Evolutionary conservation across 768 basidiomycete genomes (phyloP).

Genomic region (Piloderma croceum): DNA sequence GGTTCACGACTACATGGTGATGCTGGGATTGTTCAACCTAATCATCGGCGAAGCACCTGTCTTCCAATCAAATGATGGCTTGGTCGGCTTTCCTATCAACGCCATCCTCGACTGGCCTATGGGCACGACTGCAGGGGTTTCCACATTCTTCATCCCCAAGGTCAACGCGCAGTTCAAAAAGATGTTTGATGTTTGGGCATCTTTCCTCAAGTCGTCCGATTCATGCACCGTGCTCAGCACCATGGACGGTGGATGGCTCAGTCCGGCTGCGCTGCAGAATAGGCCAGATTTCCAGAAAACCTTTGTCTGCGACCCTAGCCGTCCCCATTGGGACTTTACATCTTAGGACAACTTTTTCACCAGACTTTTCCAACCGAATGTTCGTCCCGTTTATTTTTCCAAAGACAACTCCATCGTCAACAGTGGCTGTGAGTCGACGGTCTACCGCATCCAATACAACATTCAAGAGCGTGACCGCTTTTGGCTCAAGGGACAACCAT

Average conservation of each 20-base stretch:
- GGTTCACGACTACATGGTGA: slow-evolving; percentile 36
- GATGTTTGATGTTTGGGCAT: slow-evolving; percentile 45
- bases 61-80: slow-evolving; percentile 34
- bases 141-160: slow-evolving; percentile 33
- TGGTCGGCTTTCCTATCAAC: slow-evolving; percentile 44
- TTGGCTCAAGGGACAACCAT: slow-evolving; percentile 59
- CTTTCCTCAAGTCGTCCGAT: slow-evolving; percentile 37
- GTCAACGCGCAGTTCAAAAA: slow-evolving; percentile 45
- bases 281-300: slow-evolving; percentile 29
- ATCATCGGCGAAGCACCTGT: slow-evolving; percentile 38
- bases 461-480: slow-evolving; percentile 42
- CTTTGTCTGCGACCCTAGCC: slow-evolving; percentile 36
- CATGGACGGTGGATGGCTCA: slow-evolving; percentile 45
- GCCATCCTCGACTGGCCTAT: slow-evolving; percentile 38
- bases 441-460: slow-evolving; percentile 35
- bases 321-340: slow-evolving; percentile 38
- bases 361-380: slow-evolving; percentile 31
- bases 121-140: slow-evolving; percentile 28
- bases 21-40: slow-evolving; percentile 37
- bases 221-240: slow-evolving; percentile 39
- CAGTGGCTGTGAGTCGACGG: slow-evolving; percentile 49
- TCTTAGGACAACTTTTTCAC: slow-evolving; percentile 58
- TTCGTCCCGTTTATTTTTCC: slow-evolving; percentile 34
- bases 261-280: slow-evolving; percentile 23
- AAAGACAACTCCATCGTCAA: slow-evolving; percentile 33